Percentiles rank a stretch among this genome's conserved stretches.
phyloP scores from a whole-genome alignment of 2,329 filamentous ascomycete genomes.

The Ascocoryne sarcoides region DNA sequence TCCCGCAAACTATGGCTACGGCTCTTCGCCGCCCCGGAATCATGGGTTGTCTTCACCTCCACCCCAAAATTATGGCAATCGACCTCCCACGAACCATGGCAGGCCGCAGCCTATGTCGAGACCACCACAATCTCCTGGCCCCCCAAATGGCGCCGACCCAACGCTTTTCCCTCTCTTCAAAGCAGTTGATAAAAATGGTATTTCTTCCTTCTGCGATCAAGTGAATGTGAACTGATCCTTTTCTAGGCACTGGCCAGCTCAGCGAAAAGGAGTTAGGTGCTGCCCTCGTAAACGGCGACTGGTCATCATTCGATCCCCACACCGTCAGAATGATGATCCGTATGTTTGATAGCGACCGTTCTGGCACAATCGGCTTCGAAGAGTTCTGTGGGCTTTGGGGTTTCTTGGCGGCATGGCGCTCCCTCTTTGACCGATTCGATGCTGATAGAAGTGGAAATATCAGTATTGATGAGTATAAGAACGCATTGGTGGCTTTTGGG shows the following conservation, averaged over 20 bases:
- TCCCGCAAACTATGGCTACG: conserved; percentile 20
- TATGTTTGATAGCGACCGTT: conserved; percentile 94
- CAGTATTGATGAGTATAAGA: conserved; percentile 74
- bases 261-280: conserved; percentile 80
- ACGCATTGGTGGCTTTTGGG: conserved; percentile 85
- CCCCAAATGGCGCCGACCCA: conserved; percentile 51
- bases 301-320: conserved; percentile 83
- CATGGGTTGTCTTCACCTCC: conserved; percentile 33
- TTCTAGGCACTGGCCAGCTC: conserved; percentile 65
- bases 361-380: conserved; percentile 82
- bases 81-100: conserved; percentile 32
- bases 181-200: conserved; percentile 80
- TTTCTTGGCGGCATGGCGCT: conserved; percentile 89
- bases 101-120: conserved; percentile 46
- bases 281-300: conserved; percentile 93
- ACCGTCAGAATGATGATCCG: conserved; percentile 99
- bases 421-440: conserved; percentile 92
- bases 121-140: conserved; percentile 57
- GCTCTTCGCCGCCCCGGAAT: conserved; percentile 26
- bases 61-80: conserved; percentile 29
- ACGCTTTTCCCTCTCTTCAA: conserved; percentile 72
- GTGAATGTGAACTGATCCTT: neutral
- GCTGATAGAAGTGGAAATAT: conserved; percentile 81
- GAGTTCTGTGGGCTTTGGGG: conserved; percentile 97
- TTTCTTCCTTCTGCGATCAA: conserved; percentile 12